Conservation (phyloP, 106 monocot species). For the Dactylorhiza incarnata region DNA sequence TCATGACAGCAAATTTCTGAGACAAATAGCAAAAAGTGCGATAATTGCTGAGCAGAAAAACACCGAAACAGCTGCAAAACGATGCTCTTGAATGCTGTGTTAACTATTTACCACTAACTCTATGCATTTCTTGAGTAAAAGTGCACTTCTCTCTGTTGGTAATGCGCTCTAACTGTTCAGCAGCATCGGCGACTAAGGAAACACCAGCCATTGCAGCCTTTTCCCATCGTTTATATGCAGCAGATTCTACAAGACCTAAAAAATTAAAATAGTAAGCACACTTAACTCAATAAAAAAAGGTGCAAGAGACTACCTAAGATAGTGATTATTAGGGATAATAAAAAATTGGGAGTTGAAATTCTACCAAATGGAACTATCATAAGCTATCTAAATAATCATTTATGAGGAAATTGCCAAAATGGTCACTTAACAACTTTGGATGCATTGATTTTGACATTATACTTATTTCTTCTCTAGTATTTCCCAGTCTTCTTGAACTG, state of each 20-base stretch:
- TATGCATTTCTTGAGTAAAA: slow-evolving; percentile 13
- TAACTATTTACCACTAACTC: background rate
- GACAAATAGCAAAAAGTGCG: slow-evolving; percentile 7
- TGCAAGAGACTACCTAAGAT: background rate
- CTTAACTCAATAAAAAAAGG: background rate
- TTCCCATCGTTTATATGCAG: slow-evolving; percentile 92
- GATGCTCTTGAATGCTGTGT: background rate
- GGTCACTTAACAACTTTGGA: background rate
- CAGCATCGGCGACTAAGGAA: slow-evolving; percentile 98
- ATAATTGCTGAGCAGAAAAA: slow-evolving; percentile 6
- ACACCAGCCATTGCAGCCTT: slow-evolving; percentile 95
- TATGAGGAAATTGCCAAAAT: background rate
- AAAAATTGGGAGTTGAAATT: background rate
- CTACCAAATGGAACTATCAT: background rate
- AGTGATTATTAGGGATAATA: background rate
- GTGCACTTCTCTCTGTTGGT: slow-evolving; percentile 20
- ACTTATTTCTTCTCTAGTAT: too few species aligned
- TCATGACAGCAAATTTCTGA: slow-evolving; percentile 33
- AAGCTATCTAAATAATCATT: background rate
- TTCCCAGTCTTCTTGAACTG: too few species aligned
- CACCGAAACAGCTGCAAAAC: slow-evolving; percentile 8
- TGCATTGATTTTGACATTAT: too few species aligned
- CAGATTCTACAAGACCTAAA: slow-evolving; percentile 51
- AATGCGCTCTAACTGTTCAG: slow-evolving; percentile 71
- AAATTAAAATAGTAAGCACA: background rate